Base-by-base conservation (phyloP, 2,329 filamentous ascomycete species). In the Dryadomyces sulphureus region DNA sequence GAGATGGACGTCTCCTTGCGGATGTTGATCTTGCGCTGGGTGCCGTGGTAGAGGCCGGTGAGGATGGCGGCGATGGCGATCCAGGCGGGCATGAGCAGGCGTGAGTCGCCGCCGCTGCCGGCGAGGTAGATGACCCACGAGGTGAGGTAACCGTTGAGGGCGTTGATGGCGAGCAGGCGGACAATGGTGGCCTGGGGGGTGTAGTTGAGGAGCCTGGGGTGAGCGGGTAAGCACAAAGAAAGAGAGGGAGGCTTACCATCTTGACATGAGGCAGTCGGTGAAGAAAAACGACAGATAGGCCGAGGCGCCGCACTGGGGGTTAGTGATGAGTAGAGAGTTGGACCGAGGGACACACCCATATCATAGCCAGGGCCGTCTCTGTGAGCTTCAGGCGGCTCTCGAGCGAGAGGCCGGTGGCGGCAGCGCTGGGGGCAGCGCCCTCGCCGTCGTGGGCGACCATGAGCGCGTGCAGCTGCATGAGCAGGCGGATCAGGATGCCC, bases 211-310 rank as follows among this genome's bases (percentile, higher is more conserved):
- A 92, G 79, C 85, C 82, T 84, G 48, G 17, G n/a, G n/a, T 7
- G 27, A 27, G 44, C 14, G 48, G 40, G 20, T 38, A 40, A 38
- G 41, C 4, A 25, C 9, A 19, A 45, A 39, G 27, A 27, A 30
- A 8, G 22, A 27, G 12, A 17, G 8, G 11, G 40, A 9, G 12
- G 19, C 17, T n/a, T 58, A 84, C 81, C 84, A 89, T 63, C 84
- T 70, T 50, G 82, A 87, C 83, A 89, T 88, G 56, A 89, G 73
- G 62, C 83, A 86, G 63, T 89, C 84, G 48, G 82, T 84, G 59
- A 89, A 89, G 66, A 86, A 84, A 62, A 86, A 89, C 43, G 81
- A 83, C 49, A 88, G 72, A 61, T 87, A 86, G 45, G 80, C 84
- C 19, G 81, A 84, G 48, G 82, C 79, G 57, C 75, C 78, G 65